Base-by-base conservation (phyloP, 306 rosid genomes). In the Glycine tomentella region DNA sequence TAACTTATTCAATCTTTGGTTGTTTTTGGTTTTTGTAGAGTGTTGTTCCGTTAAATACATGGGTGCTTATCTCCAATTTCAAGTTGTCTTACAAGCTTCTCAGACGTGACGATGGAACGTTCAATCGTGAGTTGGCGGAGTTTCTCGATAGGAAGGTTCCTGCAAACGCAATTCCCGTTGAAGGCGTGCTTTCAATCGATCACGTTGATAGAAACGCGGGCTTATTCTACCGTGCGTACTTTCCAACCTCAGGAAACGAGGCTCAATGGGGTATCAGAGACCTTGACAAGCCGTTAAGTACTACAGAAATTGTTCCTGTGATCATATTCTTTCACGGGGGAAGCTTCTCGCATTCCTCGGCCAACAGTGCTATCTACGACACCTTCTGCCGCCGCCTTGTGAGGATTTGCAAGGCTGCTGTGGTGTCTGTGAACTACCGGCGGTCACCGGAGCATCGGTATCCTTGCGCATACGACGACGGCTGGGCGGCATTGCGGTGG, bases 11-110 rank as follows among this genome's bases (percentile, higher is more conserved):
- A 7, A 45, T 76, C 13, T 55, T 46, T 75, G 59, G 10, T 38
- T 4, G 2, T 42, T 6, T 8, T 38, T 34, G 38, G 3, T 34
- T 34, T 3, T 5, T 52, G 86, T 25, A 94, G 98, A 92, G 85
- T 56, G 95, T 92, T 25, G 98, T 94, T 76, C 98, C 98, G 0
- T 87, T 94, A 12, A 94, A 90, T 79, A 94, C 98, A 4, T 94
- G 95, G 93, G 96, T 92, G 1, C 90, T 94, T 7, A 94, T 94
- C 84, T 94, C 98, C 69, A 92, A 94, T 87, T 94, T 94, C 95
- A 94, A 94, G 92, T 81, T 94, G 1, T 92, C 98, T 36, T 94
- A 94, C 90, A 92, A 89, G 84, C 91, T 92, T 34, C 97, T 92
- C 2, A 88, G 98, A 75, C 94, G 98, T 0, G 84, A 95, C 0